Conservation (phyloP, 2,329 filamentous ascomycete genomes). For the Neodidymelliopsis sp. region DNA sequence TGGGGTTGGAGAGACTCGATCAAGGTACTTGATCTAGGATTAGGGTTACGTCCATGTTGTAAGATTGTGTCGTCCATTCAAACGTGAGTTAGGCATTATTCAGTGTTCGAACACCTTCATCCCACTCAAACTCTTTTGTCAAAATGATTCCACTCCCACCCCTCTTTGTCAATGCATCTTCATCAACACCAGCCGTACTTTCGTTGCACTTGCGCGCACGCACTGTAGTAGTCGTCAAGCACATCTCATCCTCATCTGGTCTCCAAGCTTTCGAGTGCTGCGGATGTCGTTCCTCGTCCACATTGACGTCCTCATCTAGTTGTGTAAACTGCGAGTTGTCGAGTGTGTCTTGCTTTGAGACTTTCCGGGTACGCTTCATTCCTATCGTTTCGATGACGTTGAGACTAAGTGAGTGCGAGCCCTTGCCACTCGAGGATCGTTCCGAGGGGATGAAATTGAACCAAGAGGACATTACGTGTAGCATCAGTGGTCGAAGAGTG, state of each 20-base stretch:
- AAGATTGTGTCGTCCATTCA: too few relatives aligned
- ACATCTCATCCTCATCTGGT: constrained; percentile 34
- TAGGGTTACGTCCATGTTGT: too few relatives aligned
- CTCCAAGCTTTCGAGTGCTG: constrained; percentile 22
- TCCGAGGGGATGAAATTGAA: constrained; percentile 22
- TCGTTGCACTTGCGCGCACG: constrained; percentile 16
- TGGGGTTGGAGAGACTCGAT: too few relatives aligned
- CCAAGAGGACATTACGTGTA: constrained; percentile 18
- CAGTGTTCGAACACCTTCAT: constrained; percentile 13
- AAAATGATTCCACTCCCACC: constrained; percentile 23
- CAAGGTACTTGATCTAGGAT: too few relatives aligned
- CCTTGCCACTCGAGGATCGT: constrained; percentile 10
- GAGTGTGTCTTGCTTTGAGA: constrained; percentile 23
- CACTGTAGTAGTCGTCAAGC: constrained; percentile 26
- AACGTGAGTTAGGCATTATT: too few relatives aligned
- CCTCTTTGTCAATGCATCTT: background rate
- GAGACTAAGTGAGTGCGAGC: constrained; percentile 13
- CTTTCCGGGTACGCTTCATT: constrained; percentile 31
- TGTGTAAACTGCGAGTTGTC: constrained; percentile 21
- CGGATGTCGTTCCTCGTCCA: background rate
- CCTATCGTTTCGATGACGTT: constrained; percentile 32
- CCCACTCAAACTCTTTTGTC: constrained; percentile 33
- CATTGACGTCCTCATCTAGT: constrained; percentile 6
- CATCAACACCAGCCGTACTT: constrained; percentile 4
- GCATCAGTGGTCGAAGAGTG: constrained; percentile 31